phyloP scores from a whole-genome alignment of 192 early-diverging fungal genomes.

The Umbelopsis sp. region DNA sequence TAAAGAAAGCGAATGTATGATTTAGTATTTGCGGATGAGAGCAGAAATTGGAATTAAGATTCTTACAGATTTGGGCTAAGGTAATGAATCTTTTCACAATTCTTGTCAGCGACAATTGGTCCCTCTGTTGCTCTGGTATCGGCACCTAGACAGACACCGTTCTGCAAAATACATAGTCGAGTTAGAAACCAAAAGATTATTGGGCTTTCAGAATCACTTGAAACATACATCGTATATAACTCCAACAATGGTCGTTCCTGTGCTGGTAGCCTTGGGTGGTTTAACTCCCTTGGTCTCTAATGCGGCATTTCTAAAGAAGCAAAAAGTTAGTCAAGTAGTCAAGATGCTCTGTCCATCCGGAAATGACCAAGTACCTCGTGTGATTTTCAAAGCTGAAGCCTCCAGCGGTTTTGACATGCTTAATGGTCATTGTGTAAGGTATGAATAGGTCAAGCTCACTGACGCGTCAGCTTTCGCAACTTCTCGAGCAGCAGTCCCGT shows the following conservation, averaged over 20 bases:
- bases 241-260: conserved; percentile 98
- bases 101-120: conserved; percentile 97
- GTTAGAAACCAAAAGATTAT: background rate
- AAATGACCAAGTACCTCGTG: conserved; percentile 54
- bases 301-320: conserved; percentile 67
- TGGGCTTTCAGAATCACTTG: background rate
- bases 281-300: conserved; percentile 78
- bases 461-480: conserved; percentile 23
- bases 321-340: background rate
- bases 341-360: background rate
- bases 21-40: background rate
- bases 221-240: conserved; percentile 79
- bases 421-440: conserved; percentile 55
- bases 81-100: conserved; percentile 99
- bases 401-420: conserved; percentile 51
- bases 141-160: conserved; percentile 92
- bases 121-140: conserved; percentile 97
- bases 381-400: conserved; percentile 92
- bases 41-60: background rate
- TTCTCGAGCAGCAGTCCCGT: conserved; percentile 18
- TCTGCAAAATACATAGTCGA: conserved; percentile 44
- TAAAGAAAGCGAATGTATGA: conserved; percentile 19
- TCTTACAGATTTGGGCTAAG: conserved; percentile 91
- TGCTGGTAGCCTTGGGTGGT: conserved; percentile 85
- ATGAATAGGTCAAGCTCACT: background rate